Conservation (phyloP, 495 filamentous ascomycete species). For the Xanthoparmelia taractica region DNA sequence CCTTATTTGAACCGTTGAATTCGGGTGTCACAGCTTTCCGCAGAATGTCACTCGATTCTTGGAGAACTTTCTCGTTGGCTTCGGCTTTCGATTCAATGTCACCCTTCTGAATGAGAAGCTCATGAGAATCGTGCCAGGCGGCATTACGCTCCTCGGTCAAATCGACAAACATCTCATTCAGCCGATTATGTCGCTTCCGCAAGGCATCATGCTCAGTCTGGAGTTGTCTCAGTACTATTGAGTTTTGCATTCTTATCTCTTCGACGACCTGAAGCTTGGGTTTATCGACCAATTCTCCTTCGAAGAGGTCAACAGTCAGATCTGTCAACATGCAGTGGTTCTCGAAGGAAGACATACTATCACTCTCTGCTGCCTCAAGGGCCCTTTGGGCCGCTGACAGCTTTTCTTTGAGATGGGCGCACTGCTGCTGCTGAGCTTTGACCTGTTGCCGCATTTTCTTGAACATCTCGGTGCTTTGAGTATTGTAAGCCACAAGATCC, state of each 20-base stretch:
- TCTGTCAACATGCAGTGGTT: slow-evolving; percentile 8
- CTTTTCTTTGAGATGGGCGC: slow-evolving; percentile 37
- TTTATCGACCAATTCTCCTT: slow-evolving; percentile 41
- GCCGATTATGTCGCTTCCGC: slow-evolving; percentile 34
- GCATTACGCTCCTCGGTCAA: slow-evolving; percentile 37
- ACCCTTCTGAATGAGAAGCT: slow-evolving; percentile 38
- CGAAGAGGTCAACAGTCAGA: slow-evolving; percentile 27
- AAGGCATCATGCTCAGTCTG: slow-evolving; percentile 41
- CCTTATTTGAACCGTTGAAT: neutral
- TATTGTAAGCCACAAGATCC: slow-evolving; percentile 15
- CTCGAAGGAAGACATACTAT: slow-evolving; percentile 32
- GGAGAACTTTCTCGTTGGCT: slow-evolving; percentile 26
- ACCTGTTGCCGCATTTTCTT: slow-evolving; percentile 43
- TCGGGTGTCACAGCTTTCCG: slow-evolving; percentile 15
- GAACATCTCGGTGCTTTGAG: slow-evolving; percentile 35
- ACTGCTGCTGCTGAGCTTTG: slow-evolving; percentile 36
- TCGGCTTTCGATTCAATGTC: slow-evolving; percentile 34
- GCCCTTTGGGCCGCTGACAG: slow-evolving; percentile 34
- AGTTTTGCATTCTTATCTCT: slow-evolving; percentile 41
- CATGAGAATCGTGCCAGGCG: slow-evolving; percentile 38
- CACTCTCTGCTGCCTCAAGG: slow-evolving; percentile 35
- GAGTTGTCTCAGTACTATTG: slow-evolving; percentile 39
- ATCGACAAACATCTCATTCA: slow-evolving; percentile 39
- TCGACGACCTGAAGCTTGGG: slow-evolving; percentile 45
- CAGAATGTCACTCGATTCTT: slow-evolving; percentile 35